Evolutionary conservation across 1,284 basidiomycete species (phyloP).

Genomic region (Bjerkandera adusta): DNA sequence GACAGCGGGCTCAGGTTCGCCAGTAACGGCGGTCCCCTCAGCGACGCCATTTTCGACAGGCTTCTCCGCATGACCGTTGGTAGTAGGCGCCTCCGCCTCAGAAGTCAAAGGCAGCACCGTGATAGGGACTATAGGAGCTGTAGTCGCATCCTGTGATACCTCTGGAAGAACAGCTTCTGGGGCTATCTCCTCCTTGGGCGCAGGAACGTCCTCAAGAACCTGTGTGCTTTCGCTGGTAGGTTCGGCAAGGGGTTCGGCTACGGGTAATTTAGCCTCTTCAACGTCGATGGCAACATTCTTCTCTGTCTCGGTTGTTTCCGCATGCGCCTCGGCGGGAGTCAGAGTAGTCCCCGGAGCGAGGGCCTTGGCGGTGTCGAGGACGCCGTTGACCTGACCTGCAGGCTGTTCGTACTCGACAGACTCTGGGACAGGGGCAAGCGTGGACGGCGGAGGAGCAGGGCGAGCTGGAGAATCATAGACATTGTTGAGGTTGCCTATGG

Average conservation of each 20-base stretch:
- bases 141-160: conserved; percentile 1
- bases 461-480: conserved; percentile 61
- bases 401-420: conserved; percentile 12
- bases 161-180: conserved; percentile 14
- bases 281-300: neutral
- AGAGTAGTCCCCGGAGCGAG: conserved; percentile 27
- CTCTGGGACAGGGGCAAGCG: conserved; percentile 12
- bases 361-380: conserved; percentile 23
- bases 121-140: conserved; percentile 16
- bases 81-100: conserved; percentile 5
- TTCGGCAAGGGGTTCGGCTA: neutral
- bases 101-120: conserved; percentile 14
- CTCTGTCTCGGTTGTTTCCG: neutral
- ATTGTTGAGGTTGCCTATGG: conserved; percentile 70
- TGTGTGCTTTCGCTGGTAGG: too few species aligned
- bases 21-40: conserved; percentile 19
- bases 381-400: conserved; percentile 15
- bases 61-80: conserved; percentile 15
- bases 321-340: conserved; percentile 19
- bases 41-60: too few species aligned
- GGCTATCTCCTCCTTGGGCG: conserved; percentile 8
- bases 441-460: conserved; percentile 27
- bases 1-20: conserved; percentile 11
- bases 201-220: too few species aligned
- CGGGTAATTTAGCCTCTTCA: neutral